Evolutionary conservation across 2,329 filamentous ascomycete genomes (phyloP).

Genomic region (Fusarium ambrosium): DNA sequence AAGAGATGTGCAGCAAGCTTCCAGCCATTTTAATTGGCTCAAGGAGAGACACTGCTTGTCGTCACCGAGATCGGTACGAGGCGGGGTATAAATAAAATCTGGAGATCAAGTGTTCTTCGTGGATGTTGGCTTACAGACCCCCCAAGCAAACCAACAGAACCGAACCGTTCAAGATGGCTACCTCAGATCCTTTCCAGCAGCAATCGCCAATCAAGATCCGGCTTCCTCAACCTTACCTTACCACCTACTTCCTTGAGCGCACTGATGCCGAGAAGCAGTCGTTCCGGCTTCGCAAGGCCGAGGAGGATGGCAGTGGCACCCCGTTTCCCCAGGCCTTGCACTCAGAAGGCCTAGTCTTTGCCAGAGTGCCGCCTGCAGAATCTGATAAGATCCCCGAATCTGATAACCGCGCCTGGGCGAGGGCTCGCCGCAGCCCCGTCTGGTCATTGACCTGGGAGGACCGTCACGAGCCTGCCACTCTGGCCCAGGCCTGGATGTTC

Average conservation of each 20-base stretch:
- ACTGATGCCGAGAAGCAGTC: slow-evolving; percentile 28
- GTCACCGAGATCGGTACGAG: slow-evolving; percentile 20
- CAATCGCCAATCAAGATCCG: slow-evolving; percentile 60
- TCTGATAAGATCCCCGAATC: slow-evolving; percentile 44
- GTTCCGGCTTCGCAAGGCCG: slow-evolving; percentile 40
- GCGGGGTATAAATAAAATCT: slow-evolving; percentile 42
- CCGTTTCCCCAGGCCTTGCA: slow-evolving; percentile 40
- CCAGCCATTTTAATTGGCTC: slow-evolving; percentile 38
- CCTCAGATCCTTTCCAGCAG: slow-evolving; percentile 40
- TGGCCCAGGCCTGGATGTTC: slow-evolving; percentile 64
- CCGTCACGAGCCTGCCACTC: slow-evolving; percentile 51
- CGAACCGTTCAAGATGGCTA: slow-evolving; percentile 27
- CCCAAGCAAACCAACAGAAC: slow-evolving; percentile 13
- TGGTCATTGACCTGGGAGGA: slow-evolving; percentile 58
- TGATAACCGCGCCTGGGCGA: slow-evolving; percentile 61
- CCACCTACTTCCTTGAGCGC: slow-evolving; percentile 43
- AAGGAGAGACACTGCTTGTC: background rate
- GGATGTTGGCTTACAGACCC: background rate
- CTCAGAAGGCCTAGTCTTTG: slow-evolving; percentile 36
- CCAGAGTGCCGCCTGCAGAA: slow-evolving; percentile 31
- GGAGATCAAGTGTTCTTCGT: slow-evolving; percentile 17
- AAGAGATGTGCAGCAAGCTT: slow-evolving; percentile 10
- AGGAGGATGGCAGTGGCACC: slow-evolving; percentile 35
- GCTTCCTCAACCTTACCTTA: slow-evolving; percentile 39
- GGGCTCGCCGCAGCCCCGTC: slow-evolving; percentile 62